Base-by-base conservation (phyloP, 2,329 filamentous ascomycete genomes). In the Juglanconis oblonga region DNA sequence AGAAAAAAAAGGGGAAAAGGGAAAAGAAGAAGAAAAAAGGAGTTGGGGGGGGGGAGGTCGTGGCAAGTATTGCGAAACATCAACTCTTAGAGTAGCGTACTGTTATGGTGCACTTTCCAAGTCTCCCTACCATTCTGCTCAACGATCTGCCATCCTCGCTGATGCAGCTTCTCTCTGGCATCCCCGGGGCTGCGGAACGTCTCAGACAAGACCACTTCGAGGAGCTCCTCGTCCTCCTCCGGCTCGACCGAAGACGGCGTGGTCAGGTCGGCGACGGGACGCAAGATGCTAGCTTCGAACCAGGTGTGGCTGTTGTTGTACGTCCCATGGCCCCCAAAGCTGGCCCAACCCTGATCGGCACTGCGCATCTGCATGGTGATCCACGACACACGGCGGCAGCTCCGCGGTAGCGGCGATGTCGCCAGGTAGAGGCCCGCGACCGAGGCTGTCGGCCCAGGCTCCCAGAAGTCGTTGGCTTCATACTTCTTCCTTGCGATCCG, bases 241-340 rank as follows among this genome's bases (percentile, higher is more conserved):
- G 3, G 4, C 32, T 31, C 14, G 40, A 13, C 11, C 42, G 0
- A 24, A 24, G 24, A 24, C 24, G 24, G 24, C 24, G 24, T 24
- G 24, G 24, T 7, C 5, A 3, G 24, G 48, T 32, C 13, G 29
- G 1, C 10, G 5, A 58, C 29, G 9, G 61, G 66, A 13, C 61
- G 61, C 13, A 66, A 55, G 45, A 68, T 66, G 47, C 64, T 65
- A n/a, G 50, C 62, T 10, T 65, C 65, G 53, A 60, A 66, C 63
- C 64, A 66, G 3, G 66, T 64, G 40, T 67, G 63, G 24, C 66
- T 66, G 48, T 66, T 66, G 2, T 58, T 1, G 42, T 65, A 67
- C 17, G 62, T 64, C 14, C 62, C 64, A 0, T 66, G 1, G 36
- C 66, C 64, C 11, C 63, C 63, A 29, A n/a, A 44, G 8, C 33